These are phyloP conservation scores for Lipomyces sp. DNA, from an alignment of 805 yeast genomes.

Conservation along the genomic window DNA sequence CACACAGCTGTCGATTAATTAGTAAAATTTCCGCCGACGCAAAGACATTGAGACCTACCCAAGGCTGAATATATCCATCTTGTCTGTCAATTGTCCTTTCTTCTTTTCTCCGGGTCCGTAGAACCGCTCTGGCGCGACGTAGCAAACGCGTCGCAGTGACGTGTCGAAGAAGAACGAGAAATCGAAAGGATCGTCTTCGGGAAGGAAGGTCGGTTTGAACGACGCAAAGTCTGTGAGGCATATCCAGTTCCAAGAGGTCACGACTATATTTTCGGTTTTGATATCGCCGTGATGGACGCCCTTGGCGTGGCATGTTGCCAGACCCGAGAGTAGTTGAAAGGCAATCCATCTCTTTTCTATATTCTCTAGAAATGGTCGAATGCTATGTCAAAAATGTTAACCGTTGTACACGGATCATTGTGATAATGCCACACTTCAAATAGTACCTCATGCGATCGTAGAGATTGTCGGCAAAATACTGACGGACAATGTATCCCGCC, in stretches of 20 bases:
- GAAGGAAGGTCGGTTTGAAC: constrained; percentile 78
- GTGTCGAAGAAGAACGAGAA: constrained; percentile 91
- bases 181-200: constrained; percentile 90
- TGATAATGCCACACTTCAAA: no score
- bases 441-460: constrained; percentile 66
- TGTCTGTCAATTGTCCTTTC: constrained; percentile 45
- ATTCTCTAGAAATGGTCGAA: constrained; percentile 79
- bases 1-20: constrained; percentile 64
- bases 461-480: constrained; percentile 70
- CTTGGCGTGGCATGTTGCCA: constrained; percentile 60
- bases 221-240: constrained; percentile 78
- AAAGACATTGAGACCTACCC: constrained; percentile 38
- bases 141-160: constrained; percentile 79
- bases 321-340: constrained; percentile 68
- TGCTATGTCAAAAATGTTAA: constrained; percentile 44
- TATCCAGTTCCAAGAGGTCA: constrained; percentile 87
- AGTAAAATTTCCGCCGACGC: no score
- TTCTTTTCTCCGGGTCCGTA: constrained; percentile 34
- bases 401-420: no score
- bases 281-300: constrained; percentile 83
- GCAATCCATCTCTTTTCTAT: constrained; percentile 81
- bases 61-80: constrained; percentile 65
- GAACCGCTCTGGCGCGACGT: constrained; percentile 93
- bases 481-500: constrained; percentile 87
- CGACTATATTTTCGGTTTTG: constrained; percentile 81